Base-by-base conservation (phyloP, 306 rosid genomes). In the Begonia peltatifolia region DNA sequence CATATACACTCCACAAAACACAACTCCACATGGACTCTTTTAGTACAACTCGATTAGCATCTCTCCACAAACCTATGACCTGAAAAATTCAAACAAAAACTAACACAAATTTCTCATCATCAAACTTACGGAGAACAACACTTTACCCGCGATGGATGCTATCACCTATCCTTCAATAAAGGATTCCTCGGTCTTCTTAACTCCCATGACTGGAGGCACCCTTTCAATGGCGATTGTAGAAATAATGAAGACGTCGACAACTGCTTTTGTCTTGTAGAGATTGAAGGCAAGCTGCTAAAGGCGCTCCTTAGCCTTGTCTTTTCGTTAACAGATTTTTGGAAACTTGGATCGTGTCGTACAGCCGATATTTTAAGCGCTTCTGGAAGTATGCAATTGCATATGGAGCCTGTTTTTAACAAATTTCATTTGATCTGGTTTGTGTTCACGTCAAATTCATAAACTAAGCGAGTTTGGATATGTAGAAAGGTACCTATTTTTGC, bases 221-320 rank as follows among this genome's bases (percentile, higher is more conserved):
- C 95, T 68, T 78, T 83, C 55, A 75, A 49, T 14, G 99, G 99
- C 17, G 99, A 90, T 66, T 81, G 95, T 56, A 90, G 80, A 77
- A 83, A 80, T 59, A 86, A 62, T 38, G 99, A 90, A 53, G 88
- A 80, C 0, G 84, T 78, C 2, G 95, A 86, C 46, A 86, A 57
- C 54, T 90, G 99, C 88, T 79, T 86, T 76, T 90, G 99, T 53
- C 94, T 78, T 90, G 63, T 79, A 17, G 95, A 90, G 69, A 90
- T 83, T 0, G 99, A 83, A 8, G 99, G 83, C 74, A 86, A 52
- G 75, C 88, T 76, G 60, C 74, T 75, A 76, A 81, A 77, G 15
- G 71, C 56, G 60, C 76, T 71, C 62, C 81, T 64, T 61, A 90
- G 79, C 68, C 82, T 80, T 57, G 71, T 81, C 74, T 81, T 86